Conservation (phyloP, 768 basidiomycete species). For the Boletus rubroflammeus region DNA sequence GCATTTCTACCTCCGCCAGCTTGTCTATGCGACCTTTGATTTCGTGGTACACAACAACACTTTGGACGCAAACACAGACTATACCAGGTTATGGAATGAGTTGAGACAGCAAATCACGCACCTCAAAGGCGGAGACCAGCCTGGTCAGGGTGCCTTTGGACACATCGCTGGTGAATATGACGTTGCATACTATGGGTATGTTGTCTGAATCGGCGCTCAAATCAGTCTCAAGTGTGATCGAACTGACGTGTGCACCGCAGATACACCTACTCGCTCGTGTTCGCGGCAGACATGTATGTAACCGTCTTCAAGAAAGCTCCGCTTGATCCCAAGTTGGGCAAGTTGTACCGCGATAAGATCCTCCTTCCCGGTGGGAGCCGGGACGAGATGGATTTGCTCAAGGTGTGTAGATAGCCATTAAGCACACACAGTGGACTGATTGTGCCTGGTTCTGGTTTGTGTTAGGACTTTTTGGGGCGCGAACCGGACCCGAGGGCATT, state of each 20-base stretch:
- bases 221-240: background rate
- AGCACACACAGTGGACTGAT: background rate
- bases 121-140: slow-evolving; percentile 56
- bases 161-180: slow-evolving; percentile 74
- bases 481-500: slow-evolving; percentile 74
- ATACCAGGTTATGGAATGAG: slow-evolving; percentile 70
- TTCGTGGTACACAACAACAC: slow-evolving; percentile 15
- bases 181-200: slow-evolving; percentile 61
- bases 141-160: slow-evolving; percentile 69
- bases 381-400: slow-evolving; percentile 69
- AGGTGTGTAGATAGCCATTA: slow-evolving; percentile 39
- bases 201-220: background rate
- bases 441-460: background rate
- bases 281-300: slow-evolving; percentile 54
- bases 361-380: slow-evolving; percentile 66
- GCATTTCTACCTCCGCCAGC: slow-evolving; percentile 59
- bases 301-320: slow-evolving; percentile 78
- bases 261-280: slow-evolving; percentile 72
- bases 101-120: slow-evolving; percentile 64
- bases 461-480: slow-evolving; percentile 73
- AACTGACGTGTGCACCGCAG: slow-evolving; percentile 20
- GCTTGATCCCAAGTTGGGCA: slow-evolving; percentile 61
- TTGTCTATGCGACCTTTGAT: slow-evolving; percentile 56
- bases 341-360: slow-evolving; percentile 69
- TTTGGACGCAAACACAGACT: slow-evolving; percentile 54